Conservation (phyloP, 2,329 filamentous ascomycete genomes). For the Penicillium fuscoglaucum region DNA sequence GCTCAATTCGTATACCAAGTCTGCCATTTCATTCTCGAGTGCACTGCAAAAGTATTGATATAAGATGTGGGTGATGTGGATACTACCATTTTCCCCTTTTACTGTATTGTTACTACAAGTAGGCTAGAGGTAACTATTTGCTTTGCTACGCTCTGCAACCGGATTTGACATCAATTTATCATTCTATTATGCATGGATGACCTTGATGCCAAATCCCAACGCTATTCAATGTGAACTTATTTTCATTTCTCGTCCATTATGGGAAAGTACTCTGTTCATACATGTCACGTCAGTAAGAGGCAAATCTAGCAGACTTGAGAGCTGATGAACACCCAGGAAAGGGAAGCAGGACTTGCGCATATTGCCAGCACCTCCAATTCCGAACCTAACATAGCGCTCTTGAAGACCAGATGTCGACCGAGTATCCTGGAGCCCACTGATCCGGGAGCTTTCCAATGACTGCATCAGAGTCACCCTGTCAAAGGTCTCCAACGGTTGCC, state of each 20-base stretch:
- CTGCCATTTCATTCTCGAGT: background rate
- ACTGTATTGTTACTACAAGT: background rate
- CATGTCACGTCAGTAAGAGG: conserved; percentile 5
- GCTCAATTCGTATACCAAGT: background rate
- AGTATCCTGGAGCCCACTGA: background rate
- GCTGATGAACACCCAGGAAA: background rate
- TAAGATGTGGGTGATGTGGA: background rate
- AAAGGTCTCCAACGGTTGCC: conserved; percentile 4
- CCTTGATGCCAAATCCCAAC: background rate
- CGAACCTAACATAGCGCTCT: conserved; percentile 24
- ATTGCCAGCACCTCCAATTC: conserved; percentile 28
- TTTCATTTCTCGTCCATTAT: conserved; percentile 1
- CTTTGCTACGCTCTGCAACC: background rate
- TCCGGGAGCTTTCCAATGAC: conserved; percentile 7
- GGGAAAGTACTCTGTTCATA: conserved; percentile 7
- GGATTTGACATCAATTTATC: background rate
- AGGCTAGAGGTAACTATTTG: background rate
- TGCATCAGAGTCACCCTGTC: conserved; percentile 7
- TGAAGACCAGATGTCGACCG: background rate
- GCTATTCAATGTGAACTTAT: background rate
- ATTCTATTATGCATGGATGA: background rate
- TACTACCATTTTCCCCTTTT: background rate
- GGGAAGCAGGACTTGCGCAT: conserved; percentile 23
- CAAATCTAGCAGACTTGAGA: background rate
- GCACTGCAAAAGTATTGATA: background rate